Base-by-base conservation (phyloP, 345 rosid genomes). In the Populus pruinosa region DNA sequence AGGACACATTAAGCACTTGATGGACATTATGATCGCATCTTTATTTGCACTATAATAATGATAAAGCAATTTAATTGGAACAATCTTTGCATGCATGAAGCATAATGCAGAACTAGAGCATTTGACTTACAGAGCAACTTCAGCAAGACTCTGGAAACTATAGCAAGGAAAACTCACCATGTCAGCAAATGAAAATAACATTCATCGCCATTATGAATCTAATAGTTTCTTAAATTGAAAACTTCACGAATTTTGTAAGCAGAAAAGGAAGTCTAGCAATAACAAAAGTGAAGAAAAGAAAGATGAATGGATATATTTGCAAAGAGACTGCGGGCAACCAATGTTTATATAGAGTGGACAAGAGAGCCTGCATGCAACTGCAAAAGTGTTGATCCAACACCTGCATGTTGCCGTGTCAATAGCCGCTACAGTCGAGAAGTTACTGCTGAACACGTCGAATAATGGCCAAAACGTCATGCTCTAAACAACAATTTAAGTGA, bases 281-380 rank as follows among this genome's bases (percentile, higher is more conserved):
- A 35, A 35, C n/a, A 29, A 67, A 27, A 21, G 14, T 41, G 5
- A 21, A 23, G 71, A 38, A 38, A 68, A 1, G 20, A 36, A 20
- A 35, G 67, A 63, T 1, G 31, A 27, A 39, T 38, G 71, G 71
- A 20, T 17, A 1, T 47, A 36, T 39, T 31, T 68, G 71, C 23
- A 41, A 39, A 68, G 41, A 35, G 41, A 38, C 13, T 20, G 18
- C 13, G 7, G 31, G 36, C 20, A 67, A 35, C 41, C 10, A 9
- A 17, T 36, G 41, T 38, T 35, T 68, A 68, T 38, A 68, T 68
- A 68, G 71, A 20, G 43, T 11, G 47, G 23, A 35, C 16, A 36
- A 67, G 50, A 68, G 71, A 21, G 21, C 71, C 71, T 68, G 71
- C 71, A 68, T 68, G 71, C 29, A 68, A 68, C 50, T 36, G 20